Evolutionary conservation across 2,329 filamentous ascomycete species (phyloP), one percentile per base, ranked within the genome.

Genomic region (Lecanicillium sp.): DNA sequence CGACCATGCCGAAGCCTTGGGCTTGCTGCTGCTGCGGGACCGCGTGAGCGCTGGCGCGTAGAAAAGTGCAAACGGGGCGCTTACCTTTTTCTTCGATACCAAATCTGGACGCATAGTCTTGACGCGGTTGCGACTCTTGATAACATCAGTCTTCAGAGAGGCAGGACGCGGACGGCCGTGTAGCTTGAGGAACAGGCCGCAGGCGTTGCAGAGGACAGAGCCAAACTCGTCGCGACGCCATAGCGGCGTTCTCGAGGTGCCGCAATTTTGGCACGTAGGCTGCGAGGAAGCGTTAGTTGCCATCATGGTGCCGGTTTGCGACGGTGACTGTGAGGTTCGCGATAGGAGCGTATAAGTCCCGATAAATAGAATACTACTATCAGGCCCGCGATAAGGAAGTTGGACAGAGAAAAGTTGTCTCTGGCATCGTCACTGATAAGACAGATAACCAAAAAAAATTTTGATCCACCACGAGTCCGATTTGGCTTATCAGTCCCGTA

Each of bases 211-310:
- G 44, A 98, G 85, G 30, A 98, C 91, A 1, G 90, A 86, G 56
- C 93, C 93, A 60, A 86, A 82, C 73, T 98, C 93, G 76, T 98
- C 93, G 72, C 93, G 86, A 60, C 93, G 87, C 93, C 93, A 98
- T 64, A 98, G 74, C 35, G 93, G 93, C 38, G 93, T 98, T 44
- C 90, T 97, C 35, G 89, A 95, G 37, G 93, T 98, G 55, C 82
- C 81, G 71, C 93, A 98, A 67, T 98, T 98, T 67, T 95, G 88
- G 69, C 93, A 98, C 57, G 90, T 87, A 55, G 91, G 90, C 90
- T 97, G 85, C 72, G 82, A 77, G 49, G 73, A 71, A 73, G 81
- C 75, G 68, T 80, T 73, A 66, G 77, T 75, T 54, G 74, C 73
- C 73, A 77, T 70, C 66, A 70, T 71, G 50, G 57, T 66, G 58